phyloP scores from a whole-genome alignment of 1,139 yeast genomes.

The Saccharomycopsis hybrid region DNA sequence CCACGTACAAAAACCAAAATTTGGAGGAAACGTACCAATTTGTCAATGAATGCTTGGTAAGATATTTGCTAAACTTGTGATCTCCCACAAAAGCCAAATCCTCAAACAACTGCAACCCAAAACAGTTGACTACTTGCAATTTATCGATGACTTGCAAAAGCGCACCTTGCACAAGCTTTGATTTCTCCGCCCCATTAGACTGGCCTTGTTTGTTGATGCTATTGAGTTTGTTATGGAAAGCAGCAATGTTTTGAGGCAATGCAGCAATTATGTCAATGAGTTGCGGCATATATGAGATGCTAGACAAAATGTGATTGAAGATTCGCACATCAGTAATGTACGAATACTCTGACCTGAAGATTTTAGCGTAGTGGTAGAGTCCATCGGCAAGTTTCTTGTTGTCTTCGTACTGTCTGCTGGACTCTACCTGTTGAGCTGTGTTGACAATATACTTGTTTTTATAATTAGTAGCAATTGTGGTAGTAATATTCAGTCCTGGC shows the following conservation, averaged over 20 bases:
- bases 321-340: constrained; percentile 17
- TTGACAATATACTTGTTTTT: constrained; percentile 10
- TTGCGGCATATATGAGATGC: constrained; percentile 15
- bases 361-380: constrained; percentile 10
- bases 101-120: constrained; percentile 17
- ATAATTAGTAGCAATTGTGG: constrained; percentile 2
- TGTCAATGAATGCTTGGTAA: constrained; percentile 8
- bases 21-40: constrained; percentile 20
- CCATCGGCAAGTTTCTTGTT: constrained; percentile 3
- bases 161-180: background rate
- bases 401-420: constrained; percentile 1
- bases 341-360: constrained; percentile 15
- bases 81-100: constrained; percentile 21
- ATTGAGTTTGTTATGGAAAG: no score
- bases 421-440: constrained; percentile 2
- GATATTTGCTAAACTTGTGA: constrained; percentile 7
- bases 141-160: constrained; percentile 7
- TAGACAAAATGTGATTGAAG: constrained; percentile 11
- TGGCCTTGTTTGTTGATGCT: background rate
- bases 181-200: background rate
- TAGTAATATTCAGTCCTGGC: background rate
- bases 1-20: constrained; percentile 19
- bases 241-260: background rate
- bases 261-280: background rate
- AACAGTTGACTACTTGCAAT: constrained; percentile 15